phyloP scores from a whole-genome alignment of 1,139 yeast genomes.

The Arxiozyma telluris region DNA sequence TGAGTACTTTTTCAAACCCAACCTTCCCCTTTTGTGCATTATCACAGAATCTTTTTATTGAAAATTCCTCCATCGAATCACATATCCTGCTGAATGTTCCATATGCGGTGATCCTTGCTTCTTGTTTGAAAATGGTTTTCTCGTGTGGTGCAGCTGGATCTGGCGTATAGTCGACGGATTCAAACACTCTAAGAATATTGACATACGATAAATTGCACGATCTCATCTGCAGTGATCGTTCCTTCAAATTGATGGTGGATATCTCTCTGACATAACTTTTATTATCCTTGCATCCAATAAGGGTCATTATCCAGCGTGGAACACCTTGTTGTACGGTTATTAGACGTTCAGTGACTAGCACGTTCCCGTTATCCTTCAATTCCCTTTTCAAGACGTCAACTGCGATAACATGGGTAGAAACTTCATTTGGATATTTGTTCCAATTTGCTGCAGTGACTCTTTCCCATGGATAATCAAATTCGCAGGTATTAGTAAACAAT shows the following conservation, averaged over 20 bases:
- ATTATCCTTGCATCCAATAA: constrained; percentile 62
- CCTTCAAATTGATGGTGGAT: constrained; percentile 66
- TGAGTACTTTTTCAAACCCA: constrained; percentile 77
- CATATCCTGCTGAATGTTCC: constrained; percentile 62
- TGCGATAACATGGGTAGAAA: constrained; percentile 88
- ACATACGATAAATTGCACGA: constrained; percentile 84
- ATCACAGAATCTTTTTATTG: constrained; percentile 77
- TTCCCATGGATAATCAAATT: constrained; percentile 81
- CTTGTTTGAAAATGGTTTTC: constrained; percentile 63
- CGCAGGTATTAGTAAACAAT: constrained; percentile 59
- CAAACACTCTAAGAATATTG: constrained; percentile 69
- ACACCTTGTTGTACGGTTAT: constrained; percentile 85
- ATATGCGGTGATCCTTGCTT: constrained; percentile 83
- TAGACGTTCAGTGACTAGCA: constrained; percentile 72
- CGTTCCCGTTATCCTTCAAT: constrained; percentile 45
- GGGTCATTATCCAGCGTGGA: constrained; percentile 67
- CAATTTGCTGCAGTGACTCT: constrained; percentile 95
- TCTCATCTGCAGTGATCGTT: constrained; percentile 62
- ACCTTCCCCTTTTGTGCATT: constrained; percentile 73
- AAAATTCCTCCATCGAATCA: constrained; percentile 85
- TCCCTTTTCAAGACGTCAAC: constrained; percentile 80
- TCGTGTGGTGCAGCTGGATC: constrained; percentile 42
- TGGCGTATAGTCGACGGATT: constrained; percentile 73
- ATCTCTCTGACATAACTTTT: constrained; percentile 81
- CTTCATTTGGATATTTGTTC: constrained; percentile 91